Evolutionary conservation across 2,329 filamentous ascomycete species (phyloP).

Genomic region (Pleoardoris graminearum): DNA sequence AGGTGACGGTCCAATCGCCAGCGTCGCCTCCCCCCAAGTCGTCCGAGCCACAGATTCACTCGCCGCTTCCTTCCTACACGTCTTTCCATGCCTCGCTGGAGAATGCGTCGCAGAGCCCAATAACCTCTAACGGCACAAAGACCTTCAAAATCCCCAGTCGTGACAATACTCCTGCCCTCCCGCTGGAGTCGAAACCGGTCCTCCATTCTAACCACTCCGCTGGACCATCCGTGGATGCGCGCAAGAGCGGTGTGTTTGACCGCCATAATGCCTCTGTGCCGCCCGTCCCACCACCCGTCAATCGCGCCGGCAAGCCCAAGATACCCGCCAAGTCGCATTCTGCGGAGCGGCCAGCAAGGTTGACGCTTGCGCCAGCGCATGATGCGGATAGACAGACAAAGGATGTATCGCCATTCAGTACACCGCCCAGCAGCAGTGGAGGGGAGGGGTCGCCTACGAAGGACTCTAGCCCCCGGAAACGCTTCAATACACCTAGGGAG

Average conservation of each 20-base stretch:
- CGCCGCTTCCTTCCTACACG: conserved; percentile 39
- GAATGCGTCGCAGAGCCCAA: conserved; percentile 19
- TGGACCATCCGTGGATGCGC: conserved; percentile 29
- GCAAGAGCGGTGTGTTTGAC: conserved; percentile 29
- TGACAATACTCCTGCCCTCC: conserved; percentile 42
- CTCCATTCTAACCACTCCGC: conserved; percentile 21
- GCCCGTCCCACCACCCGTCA: conserved; percentile 69
- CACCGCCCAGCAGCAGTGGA: conserved; percentile 76
- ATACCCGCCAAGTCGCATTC: conserved; percentile 56
- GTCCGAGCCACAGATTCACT: conserved; percentile 31
- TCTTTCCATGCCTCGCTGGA: conserved; percentile 31
- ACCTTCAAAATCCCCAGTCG: conserved; percentile 47
- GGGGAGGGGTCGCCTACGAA: conserved; percentile 28
- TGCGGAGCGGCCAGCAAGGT: conserved; percentile 25
- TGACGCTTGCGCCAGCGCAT: conserved; percentile 45
- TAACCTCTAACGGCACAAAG: conserved; percentile 26
- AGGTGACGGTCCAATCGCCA: conserved; percentile 71
- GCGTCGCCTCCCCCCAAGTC: conserved; percentile 68
- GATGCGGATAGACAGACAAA: conserved; percentile 48
- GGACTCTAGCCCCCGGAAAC: conserved; percentile 29
- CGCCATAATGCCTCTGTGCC: conserved; percentile 47
- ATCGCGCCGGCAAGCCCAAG: conserved; percentile 78
- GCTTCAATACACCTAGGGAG: conserved; percentile 28
- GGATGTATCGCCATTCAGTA: conserved; percentile 78
- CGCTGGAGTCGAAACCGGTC: conserved; percentile 42